Evolutionary conservation across 1,139 yeast genomes (phyloP), one percentile per base, ranked within the genome.

Genomic region (Tardiomyces blankii): DNA sequence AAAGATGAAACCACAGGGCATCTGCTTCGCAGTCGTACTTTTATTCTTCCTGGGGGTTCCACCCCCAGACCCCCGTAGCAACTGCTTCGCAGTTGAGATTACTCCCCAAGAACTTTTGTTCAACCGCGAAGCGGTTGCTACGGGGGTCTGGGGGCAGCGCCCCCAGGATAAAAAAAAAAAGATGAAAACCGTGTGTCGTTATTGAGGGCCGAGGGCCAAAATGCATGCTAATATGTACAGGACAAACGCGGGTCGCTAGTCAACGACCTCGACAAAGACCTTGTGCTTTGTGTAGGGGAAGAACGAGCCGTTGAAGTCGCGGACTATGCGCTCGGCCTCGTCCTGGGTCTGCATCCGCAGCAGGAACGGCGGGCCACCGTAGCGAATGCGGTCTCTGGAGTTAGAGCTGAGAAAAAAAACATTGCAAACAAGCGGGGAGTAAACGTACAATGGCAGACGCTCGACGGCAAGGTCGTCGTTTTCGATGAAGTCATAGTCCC

Each of bases 291-390:
- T 63, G 39, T 61, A 55, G 35, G 72, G 73, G 49, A 70, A 65
- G 18, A 57, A 57, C 44, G 66, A 69, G 5, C 81, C 79, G 58
- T 82, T 75, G 57, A 67, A 73, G 49, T 73, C 73, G n/a, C 77
- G 60, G 2, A 74, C 76, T 51, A 80, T 77, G 43, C 82, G 58
- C 30, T 54, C 57, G 0, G 88, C 82, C 51, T 75, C 77, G 2
- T 63, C 59, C n/a, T 56, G 58, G 50, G 69, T 68, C 13, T 66
- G 65, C 56, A 82, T 81, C 42, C 75, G 62, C 5, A 82, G 60
- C 12, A 80, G 60, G 54, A 68, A 68, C 13, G 68, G 65, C 11
- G 62, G 55, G 1, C 68, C 58, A 4, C 65, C 66, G 13, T 64
- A 59, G 18, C 51, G 44, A 45, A 38, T 59, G 48, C 42, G 54